A percentile compares a stretch with the other conserved stretches of the same genome.
These are phyloP conservation scores for Suillus lakei DNA, from an alignment of 768 basidiomycete species.

Conservation along the genomic window DNA sequence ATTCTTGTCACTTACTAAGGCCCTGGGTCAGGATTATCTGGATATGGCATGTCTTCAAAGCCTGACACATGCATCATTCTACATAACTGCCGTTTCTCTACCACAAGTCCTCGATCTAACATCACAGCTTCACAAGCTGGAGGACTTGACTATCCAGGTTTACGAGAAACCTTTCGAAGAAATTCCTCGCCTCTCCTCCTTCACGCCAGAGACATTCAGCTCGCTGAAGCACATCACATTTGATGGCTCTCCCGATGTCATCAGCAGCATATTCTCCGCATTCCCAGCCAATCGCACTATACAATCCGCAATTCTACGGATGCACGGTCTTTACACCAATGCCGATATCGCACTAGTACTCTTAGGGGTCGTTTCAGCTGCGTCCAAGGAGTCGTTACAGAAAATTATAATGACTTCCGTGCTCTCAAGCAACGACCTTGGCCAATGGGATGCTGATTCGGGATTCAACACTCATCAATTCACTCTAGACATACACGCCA, in stretches of 20 bases:
- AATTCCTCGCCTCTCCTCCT: not conserved
- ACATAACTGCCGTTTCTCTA: not conserved
- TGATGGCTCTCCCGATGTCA: not conserved
- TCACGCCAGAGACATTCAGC: not conserved
- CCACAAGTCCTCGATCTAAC: conserved; percentile 3
- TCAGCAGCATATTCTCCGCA: not conserved
- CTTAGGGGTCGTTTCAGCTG: not conserved
- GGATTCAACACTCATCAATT: conserved; percentile 1
- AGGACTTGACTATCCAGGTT: conserved; percentile 1
- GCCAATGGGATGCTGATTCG: not conserved
- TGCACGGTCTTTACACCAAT: conserved; percentile 2
- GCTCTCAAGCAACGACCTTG: not conserved
- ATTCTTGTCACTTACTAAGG: not conserved
- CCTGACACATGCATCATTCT: not conserved
- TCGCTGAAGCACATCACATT: not conserved
- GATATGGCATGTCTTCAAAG: not conserved
- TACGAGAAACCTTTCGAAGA: conserved; percentile 1
- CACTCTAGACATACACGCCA: conserved; percentile 4
- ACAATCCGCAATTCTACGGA: not conserved
- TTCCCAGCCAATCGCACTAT: not conserved
- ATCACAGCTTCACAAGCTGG: not conserved
- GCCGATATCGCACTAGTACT: not conserved
- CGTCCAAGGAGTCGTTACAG: not conserved
- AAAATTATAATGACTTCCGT: conserved; percentile 5
- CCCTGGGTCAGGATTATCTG: not conserved